Evolutionary conservation across 73 alveolate genomes (phyloP), one percentile per base, ranked within the genome.

Genomic region (Halteria grandinella): DNA sequence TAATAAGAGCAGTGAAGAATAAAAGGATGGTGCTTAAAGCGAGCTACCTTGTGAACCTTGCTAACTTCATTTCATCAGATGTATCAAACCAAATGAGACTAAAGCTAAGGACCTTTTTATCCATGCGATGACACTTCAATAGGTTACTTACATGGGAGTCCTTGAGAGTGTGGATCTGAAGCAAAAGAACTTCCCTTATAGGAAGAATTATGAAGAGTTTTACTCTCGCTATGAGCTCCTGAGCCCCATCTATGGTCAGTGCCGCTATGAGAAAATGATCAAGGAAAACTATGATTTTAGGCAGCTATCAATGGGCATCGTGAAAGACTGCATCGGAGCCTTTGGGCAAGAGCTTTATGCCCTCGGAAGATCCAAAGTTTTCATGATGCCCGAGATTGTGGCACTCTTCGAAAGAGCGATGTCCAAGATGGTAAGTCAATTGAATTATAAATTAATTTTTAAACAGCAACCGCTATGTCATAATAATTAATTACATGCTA

Each of bases 91-190:
- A 4, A 94, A 94, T 80, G 98, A 94, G 60, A 87, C 60, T 41
- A 96, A 96, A 75, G 52, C 63, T 20, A 80, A 91, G 10, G 70
- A 91, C 29, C 3, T 25, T 11, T 78, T 91, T 69, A 59, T 62
- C 0, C 87, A 86, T 57, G 77, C 86, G 3, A 60, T 90, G 93
- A 72, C 96, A 59, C 77, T 95, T 49, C 89, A 87, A 36, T 95
- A 95, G 85, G 90, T 95, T 39, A 89, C 97, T 31, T 96, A 96
- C 84, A 89, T 96, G 97, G 99, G 99, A 28, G 99, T 96, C 20
- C 78, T 96, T 50, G 99, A 96, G 76, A 80, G 97, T 10, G 91
- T 96, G 36, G 95, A 95, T 47, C 94, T 95, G 15, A 86, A 97
- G 59, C 93, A 94, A 77, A 93, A 96, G 71, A 95, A 95, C 49